phyloP scores from a whole-genome alignment of 2,329 filamentous ascomycete species.

The Clarireedia hainanense region DNA sequence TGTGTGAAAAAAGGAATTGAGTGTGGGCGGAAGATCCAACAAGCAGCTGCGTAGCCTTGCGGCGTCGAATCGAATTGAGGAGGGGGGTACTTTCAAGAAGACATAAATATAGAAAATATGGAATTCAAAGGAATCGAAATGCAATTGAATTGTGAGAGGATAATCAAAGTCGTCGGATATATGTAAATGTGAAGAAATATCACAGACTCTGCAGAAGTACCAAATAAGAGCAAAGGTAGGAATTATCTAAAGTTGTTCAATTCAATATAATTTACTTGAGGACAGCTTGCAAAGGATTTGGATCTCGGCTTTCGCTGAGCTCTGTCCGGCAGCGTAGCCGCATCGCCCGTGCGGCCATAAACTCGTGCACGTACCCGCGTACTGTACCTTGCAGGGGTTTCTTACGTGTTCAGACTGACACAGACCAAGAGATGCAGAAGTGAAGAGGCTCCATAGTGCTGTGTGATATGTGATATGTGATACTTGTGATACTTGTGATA shows the following conservation, averaged over 20 bases:
- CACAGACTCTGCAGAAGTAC: background rate
- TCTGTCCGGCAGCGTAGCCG: background rate
- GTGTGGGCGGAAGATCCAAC: background rate
- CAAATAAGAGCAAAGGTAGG: background rate
- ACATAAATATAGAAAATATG: conserved; percentile 16
- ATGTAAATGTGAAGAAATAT: background rate
- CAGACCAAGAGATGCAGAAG: no score
- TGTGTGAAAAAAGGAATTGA: background rate
- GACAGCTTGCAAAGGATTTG: conserved; percentile 7
- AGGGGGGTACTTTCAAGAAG: conserved; percentile 15
- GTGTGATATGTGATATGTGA: no score
- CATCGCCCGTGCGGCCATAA: background rate
- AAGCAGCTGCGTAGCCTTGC: conserved; percentile 14
- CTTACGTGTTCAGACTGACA: no score
- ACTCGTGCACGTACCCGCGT: background rate
- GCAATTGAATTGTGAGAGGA: background rate
- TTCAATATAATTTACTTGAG: background rate
- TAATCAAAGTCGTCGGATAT: background rate
- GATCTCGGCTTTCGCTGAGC: background rate
- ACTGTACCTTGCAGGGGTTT: background rate
- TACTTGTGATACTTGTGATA: no score
- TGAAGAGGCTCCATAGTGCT: no score
- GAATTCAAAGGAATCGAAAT: background rate
- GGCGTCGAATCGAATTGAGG: conserved; percentile 9
- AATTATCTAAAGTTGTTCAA: background rate